phyloP scores from a whole-genome alignment of 1,139 yeast genomes.

The Yamadazyma siamensis region DNA sequence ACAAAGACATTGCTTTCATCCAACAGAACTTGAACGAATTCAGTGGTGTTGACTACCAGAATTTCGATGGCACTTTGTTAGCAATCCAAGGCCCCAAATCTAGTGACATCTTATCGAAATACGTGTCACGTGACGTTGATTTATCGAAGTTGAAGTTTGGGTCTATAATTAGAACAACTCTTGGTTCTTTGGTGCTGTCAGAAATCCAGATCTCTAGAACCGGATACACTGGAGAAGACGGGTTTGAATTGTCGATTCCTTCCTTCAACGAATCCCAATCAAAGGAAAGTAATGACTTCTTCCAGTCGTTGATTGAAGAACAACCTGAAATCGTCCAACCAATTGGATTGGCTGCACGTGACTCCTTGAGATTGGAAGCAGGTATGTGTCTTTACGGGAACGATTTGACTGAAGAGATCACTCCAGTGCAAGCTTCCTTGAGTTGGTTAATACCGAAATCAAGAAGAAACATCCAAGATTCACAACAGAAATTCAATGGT shows the following conservation, averaged over 20 bases:
- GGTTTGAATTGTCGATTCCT: slow-evolving; percentile 87
- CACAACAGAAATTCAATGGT: slow-evolving; percentile 69
- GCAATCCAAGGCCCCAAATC: slow-evolving; percentile 95
- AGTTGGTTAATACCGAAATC: slow-evolving; percentile 86
- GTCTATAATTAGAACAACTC: slow-evolving; percentile 41
- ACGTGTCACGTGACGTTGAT: slow-evolving; percentile 57
- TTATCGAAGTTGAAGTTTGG: slow-evolving; percentile 72
- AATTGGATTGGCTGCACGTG: slow-evolving; percentile 95
- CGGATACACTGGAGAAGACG: slow-evolving; percentile 98
- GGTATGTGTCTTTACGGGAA: slow-evolving; percentile 98
- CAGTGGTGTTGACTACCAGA: slow-evolving; percentile 52
- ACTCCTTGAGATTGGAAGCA: slow-evolving; percentile 90
- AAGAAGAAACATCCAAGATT: slow-evolving; percentile 49
- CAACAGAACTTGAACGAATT: slow-evolving; percentile 45
- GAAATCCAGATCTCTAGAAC: slow-evolving; percentile 80
- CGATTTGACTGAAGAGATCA: slow-evolving; percentile 74
- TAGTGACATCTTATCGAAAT: slow-evolving; percentile 58
- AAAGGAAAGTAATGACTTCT: slow-evolving; percentile 52
- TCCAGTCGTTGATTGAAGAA: slow-evolving; percentile 56
- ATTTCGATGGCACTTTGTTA: slow-evolving; percentile 72
- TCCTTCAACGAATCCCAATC: slow-evolving; percentile 41
- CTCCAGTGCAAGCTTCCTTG: slow-evolving; percentile 87
- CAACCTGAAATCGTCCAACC: slow-evolving; percentile 66
- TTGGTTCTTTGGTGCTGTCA: slow-evolving; percentile 40
- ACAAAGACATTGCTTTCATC: slow-evolving; percentile 69